phyloP scores from a whole-genome alignment of 2,329 filamentous ascomycete genomes.

The Biscogniauxia mediterranea region DNA sequence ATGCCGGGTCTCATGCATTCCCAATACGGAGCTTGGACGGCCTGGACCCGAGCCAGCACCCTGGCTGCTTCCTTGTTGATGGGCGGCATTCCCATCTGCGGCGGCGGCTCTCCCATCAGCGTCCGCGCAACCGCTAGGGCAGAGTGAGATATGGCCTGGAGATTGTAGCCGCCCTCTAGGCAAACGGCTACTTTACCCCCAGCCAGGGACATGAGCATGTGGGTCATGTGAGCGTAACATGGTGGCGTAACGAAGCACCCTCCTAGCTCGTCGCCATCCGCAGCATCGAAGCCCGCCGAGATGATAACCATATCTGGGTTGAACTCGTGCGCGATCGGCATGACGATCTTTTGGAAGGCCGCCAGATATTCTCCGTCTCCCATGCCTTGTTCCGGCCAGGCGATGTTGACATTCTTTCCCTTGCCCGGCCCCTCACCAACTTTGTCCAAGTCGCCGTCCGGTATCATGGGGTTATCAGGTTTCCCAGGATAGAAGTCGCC shows the following conservation, averaged over 20 bases:
- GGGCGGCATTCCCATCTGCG: constrained; percentile 54
- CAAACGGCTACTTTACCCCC: constrained; percentile 88
- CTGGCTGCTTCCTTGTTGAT: constrained; percentile 57
- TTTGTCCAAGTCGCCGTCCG: constrained; percentile 61
- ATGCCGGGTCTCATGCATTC: constrained; percentile 76
- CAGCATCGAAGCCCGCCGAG: constrained; percentile 93
- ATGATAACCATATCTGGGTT: constrained; percentile 93
- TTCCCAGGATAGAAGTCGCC: constrained; percentile 81
- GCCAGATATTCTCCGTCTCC: constrained; percentile 96
- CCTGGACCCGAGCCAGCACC: constrained; percentile 58
- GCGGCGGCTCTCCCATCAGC: constrained; percentile 91
- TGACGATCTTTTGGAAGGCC: constrained; percentile 92
- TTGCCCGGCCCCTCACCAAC: constrained; percentile 54
- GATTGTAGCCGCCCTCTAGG: constrained; percentile 93
- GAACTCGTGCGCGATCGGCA: constrained; percentile 94
- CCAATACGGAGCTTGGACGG: constrained; percentile 73
- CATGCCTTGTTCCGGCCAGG: constrained; percentile 73
- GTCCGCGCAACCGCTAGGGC: constrained; percentile 88
- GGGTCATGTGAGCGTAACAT: constrained; percentile 97
- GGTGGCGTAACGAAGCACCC: constrained; percentile 87
- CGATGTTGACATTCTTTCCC: constrained; percentile 66
- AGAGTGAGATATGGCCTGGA: constrained; percentile 87
- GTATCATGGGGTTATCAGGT: constrained; percentile 54
- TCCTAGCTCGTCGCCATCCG: constrained; percentile 87
- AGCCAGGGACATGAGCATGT: constrained; percentile 96